A percentile compares a stretch with the other conserved stretches of the same genome.
These are phyloP conservation scores for Ascochyta fabae DNA, from an alignment of 2,329 filamentous ascomycete species.

Conservation along the genomic window DNA sequence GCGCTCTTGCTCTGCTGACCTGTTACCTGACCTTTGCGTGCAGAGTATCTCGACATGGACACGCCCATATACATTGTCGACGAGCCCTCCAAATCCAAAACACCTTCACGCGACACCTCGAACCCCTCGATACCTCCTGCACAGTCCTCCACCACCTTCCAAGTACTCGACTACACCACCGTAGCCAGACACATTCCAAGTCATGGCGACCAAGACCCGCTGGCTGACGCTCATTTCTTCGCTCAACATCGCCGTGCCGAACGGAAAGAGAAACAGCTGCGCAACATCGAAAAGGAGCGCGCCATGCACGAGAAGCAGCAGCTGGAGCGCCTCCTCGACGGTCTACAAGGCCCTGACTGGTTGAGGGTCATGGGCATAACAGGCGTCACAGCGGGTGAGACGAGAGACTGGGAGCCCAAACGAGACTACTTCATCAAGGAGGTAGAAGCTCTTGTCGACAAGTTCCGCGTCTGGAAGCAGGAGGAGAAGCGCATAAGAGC, in stretches of 20 bases:
- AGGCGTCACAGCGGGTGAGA: constrained; percentile 81
- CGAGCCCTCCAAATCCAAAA: constrained; percentile 50
- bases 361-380: constrained; percentile 88
- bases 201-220: constrained; percentile 56
- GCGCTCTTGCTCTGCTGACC: constrained; percentile 17
- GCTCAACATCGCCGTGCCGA: constrained; percentile 67
- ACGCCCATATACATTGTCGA: constrained; percentile 77
- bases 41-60: constrained; percentile 75
- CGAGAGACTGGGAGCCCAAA: constrained; percentile 85
- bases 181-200: constrained; percentile 45
- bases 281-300: constrained; percentile 70
- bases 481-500: constrained; percentile 85
- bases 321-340: constrained; percentile 74
- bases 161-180: constrained; percentile 53
- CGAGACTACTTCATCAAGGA: constrained; percentile 84
- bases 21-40: constrained; percentile 25
- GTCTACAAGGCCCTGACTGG: constrained; percentile 91
- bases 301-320: constrained; percentile 72
- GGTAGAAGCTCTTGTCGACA: constrained; percentile 80
- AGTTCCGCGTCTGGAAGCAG: constrained; percentile 86
- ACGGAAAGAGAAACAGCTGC: constrained; percentile 70
- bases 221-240: constrained; percentile 63
- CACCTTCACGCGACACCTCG: constrained; percentile 28
- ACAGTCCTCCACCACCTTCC: constrained; percentile 41
- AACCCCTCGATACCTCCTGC: constrained; percentile 22